Evolutionary conservation across 352 stramenopile genomes (phyloP).

Genomic region (Phytophthora kernoviae): DNA sequence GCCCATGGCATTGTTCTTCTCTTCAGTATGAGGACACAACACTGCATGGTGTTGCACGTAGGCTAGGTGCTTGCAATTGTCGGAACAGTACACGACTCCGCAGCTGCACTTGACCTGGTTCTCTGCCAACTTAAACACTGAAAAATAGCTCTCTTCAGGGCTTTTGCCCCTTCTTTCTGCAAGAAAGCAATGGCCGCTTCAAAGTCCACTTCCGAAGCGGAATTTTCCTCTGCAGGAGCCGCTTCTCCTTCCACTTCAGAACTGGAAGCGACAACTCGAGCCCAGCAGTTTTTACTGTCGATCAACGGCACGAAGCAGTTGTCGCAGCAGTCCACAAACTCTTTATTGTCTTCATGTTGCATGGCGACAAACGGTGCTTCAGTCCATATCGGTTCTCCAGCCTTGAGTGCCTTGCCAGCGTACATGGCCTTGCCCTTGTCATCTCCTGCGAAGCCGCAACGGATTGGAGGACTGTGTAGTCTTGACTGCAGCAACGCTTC

Average conservation of each 20-base stretch:
- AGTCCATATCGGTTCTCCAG: slow-evolving; percentile 68
- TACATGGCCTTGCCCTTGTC: slow-evolving; percentile 80
- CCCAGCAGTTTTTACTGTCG: slow-evolving; percentile 64
- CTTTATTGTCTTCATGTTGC: slow-evolving; percentile 82
- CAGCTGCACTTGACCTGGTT: slow-evolving; percentile 68
- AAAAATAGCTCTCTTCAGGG: slow-evolving; percentile 75
- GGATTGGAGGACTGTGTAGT: slow-evolving; percentile 56
- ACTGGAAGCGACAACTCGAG: slow-evolving; percentile 48
- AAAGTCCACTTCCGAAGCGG: slow-evolving; percentile 56
- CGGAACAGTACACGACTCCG: slow-evolving; percentile 87
- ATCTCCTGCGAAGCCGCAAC: slow-evolving; percentile 52
- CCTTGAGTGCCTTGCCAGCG: slow-evolving; percentile 51
- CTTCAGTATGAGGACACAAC: slow-evolving; percentile 62
- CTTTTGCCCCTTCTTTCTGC: slow-evolving; percentile 71
- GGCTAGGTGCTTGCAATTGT: slow-evolving; percentile 66
- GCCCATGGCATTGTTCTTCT: slow-evolving; percentile 66
- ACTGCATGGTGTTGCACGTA: slow-evolving; percentile 82
- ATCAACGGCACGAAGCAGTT: slow-evolving; percentile 83
- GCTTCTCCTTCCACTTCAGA: slow-evolving; percentile 46
- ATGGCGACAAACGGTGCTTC: slow-evolving; percentile 70
- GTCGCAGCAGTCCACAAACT: slow-evolving; percentile 79
- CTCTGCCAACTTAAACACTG: slow-evolving; percentile 60
- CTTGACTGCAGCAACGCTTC: slow-evolving; percentile 58
- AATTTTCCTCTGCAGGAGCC: slow-evolving; percentile 47
- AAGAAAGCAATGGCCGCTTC: slow-evolving; percentile 61